A percentile compares a stretch with the other conserved stretches of the same genome.
These are phyloP conservation scores for Chrysoporthe puriensis DNA, from an alignment of 2,329 filamentous ascomycete species.

Conservation along the genomic window DNA sequence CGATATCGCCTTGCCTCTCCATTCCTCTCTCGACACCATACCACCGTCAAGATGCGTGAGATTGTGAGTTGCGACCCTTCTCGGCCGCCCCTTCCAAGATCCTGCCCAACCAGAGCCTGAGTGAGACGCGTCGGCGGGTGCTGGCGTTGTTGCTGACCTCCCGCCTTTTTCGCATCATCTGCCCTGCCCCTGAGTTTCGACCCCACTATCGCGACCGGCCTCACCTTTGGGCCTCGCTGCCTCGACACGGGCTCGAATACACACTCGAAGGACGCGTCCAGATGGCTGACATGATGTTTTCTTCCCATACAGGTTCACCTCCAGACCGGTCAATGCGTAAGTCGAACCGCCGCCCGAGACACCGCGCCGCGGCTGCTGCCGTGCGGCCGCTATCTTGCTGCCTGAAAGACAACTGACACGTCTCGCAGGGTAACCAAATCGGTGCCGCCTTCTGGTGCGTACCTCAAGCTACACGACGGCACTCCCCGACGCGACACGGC, in stretches of 20 bases:
- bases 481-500: conserved; percentile 14
- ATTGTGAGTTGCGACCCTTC: conserved; percentile 59
- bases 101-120: conserved; percentile 8
- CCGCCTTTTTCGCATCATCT: conserved; percentile 21
- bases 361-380: neutral
- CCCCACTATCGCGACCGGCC: conserved; percentile 33
- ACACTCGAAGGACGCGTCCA: conserved; percentile 28
- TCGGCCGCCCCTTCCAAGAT: conserved; percentile 12
- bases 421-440: conserved; percentile 94
- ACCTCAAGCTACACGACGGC: conserved; percentile 10
- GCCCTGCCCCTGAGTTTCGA: conserved; percentile 36
- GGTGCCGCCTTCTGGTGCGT: conserved; percentile 98
- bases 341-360: conserved; percentile 37
- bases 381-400: conserved; percentile 3
- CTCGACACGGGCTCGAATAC: conserved; percentile 4
- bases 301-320: conserved; percentile 82
- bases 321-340: conserved; percentile 99
- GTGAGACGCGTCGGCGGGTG: conserved; percentile 34
- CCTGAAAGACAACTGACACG: conserved; percentile 22
- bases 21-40: conserved; percentile 16
- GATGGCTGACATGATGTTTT: conserved; percentile 59
- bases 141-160: conserved; percentile 13
- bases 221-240: conserved; percentile 17
- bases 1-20: conserved; percentile 5
- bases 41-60: conserved; percentile 68